A percentile compares a stretch with the other conserved stretches of the same genome.
These are phyloP conservation scores for Kazachstania kunashirensis DNA, from an alignment of 805 yeast species.

Conservation along the genomic window DNA sequence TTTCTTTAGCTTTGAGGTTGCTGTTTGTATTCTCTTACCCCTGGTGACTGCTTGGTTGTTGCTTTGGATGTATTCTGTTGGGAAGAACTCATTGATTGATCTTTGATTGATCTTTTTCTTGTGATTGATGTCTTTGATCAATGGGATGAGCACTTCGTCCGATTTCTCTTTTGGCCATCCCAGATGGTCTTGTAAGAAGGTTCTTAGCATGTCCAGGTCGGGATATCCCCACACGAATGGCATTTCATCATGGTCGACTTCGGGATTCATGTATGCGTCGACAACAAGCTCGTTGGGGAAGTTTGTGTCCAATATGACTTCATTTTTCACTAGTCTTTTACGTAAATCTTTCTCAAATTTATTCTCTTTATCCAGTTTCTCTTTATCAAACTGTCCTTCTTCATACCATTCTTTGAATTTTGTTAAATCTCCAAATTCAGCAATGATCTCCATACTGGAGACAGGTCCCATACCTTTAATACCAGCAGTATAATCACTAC, in stretches of 20 bases:
- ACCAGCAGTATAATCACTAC: slow-evolving; percentile 94
- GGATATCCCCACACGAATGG: slow-evolving; percentile 87
- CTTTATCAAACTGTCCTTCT: slow-evolving; percentile 34
- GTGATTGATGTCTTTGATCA: slow-evolving; percentile 68
- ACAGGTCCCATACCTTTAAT: slow-evolving; percentile 92
- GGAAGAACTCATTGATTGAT: slow-evolving; percentile 59
- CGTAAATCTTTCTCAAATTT: slow-evolving; percentile 50
- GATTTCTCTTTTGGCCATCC: slow-evolving; percentile 74
- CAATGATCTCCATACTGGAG: slow-evolving; percentile 77
- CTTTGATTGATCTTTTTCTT: slow-evolving; percentile 41
- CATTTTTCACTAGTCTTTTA: slow-evolving; percentile 41
- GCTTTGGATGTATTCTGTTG: slow-evolving; percentile 42
- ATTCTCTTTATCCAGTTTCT: slow-evolving; percentile 34
- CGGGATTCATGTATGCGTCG: slow-evolving; percentile 71
- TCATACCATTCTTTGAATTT: slow-evolving; percentile 34
- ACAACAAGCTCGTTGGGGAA: slow-evolving; percentile 65
- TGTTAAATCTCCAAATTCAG: slow-evolving; percentile 55
- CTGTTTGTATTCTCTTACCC: slow-evolving; percentile 55
- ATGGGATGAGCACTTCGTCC: slow-evolving; percentile 78
- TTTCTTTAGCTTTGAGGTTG: slow-evolving; percentile 40
- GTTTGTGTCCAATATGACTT: slow-evolving; percentile 46
- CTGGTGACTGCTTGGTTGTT: slow-evolving; percentile 33
- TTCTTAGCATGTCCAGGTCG: slow-evolving; percentile 66
- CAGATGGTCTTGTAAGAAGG: slow-evolving; percentile 55
- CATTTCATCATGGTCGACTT: slow-evolving; percentile 72